Conservation (phyloP, 2,329 filamentous ascomycete genomes). For the Intubia oerlemansii region DNA sequence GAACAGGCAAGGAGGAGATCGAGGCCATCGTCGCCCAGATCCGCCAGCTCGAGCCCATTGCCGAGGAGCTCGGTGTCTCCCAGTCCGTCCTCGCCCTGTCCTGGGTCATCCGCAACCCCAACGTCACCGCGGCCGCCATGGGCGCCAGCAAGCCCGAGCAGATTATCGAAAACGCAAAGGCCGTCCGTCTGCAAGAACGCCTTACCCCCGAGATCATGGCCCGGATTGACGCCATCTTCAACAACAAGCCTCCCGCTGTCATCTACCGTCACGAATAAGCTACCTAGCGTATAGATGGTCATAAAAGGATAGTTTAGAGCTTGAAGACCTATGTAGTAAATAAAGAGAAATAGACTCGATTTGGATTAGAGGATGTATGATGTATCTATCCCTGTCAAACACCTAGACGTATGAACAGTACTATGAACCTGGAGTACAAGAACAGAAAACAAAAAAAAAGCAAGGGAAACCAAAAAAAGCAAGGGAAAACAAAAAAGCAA, state of each 20-base stretch:
- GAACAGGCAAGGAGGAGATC: slow-evolving; percentile 30
- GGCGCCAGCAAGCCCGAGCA: slow-evolving; percentile 37
- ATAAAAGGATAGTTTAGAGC: not conserved
- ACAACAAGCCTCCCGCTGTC: slow-evolving; percentile 32
- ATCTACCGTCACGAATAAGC: slow-evolving; percentile 11
- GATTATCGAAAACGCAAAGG: slow-evolving; percentile 36
- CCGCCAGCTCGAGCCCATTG: slow-evolving; percentile 36
- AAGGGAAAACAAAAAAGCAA: too few relatives aligned
- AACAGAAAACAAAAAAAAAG: too few relatives aligned
- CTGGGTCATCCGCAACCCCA: slow-evolving; percentile 40
- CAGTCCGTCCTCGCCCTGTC: slow-evolving; percentile 33
- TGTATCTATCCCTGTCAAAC: not conserved
- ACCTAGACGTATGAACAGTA: slow-evolving; percentile 1
- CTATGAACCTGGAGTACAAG: too few relatives aligned
- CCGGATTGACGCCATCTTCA: slow-evolving; percentile 36
- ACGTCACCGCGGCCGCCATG: slow-evolving; percentile 39
- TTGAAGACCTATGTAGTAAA: not conserved
- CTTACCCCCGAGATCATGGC: slow-evolving; percentile 35
- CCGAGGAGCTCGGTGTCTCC: slow-evolving; percentile 39
- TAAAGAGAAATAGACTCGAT: not conserved
- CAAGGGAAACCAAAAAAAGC: too few relatives aligned
- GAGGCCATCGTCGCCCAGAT: slow-evolving; percentile 32
- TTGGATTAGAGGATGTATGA: not conserved
- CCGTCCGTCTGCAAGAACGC: slow-evolving; percentile 29
- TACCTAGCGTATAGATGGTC: not conserved